Evolutionary conservation across 495 filamentous ascomycete genomes (phyloP), one percentile per base, ranked within the genome.

Genomic region (Astrocystis sublimbata): DNA sequence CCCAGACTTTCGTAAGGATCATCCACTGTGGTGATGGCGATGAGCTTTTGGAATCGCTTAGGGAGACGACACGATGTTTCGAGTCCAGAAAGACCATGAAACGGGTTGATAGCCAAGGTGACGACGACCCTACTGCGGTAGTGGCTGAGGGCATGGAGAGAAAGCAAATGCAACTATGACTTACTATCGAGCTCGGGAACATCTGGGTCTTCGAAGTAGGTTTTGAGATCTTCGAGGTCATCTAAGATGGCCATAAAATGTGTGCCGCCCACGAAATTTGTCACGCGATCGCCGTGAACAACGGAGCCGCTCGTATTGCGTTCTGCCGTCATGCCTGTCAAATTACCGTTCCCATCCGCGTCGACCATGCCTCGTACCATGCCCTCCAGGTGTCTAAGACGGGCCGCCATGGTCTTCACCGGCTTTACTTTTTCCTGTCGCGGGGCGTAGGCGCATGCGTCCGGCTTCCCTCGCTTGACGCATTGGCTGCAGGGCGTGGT

Each of bases 221-320:
- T 71, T 52, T 79, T 79, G 15, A 79, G 67, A 58, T 78, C 77
- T 59, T 79, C 77, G 33, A 79, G 76, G 58, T 79, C 77, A 53
- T 85, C 79, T 19, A 85, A 65, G 41, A 86, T 82, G n/a, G 83
- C 80, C 67, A 83, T 78, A 71, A 81, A 84, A 49, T 86, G 81
- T 46, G 81, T 82, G 8, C 78, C 78, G 1, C 79, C 81, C 8
- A 84, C 76, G 49, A 81, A 84, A 13, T 71, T 78, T 3, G 70
- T 74, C 61, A 63, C 73, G 21, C 59, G 63, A 26, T 75, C 68
- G 6, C 75, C 67, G 7, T 76, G 63, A 12, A 79, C 73, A 13
- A 83, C 71, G 15, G 72, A 65, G 0, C 65, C 71, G 4, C 54
- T 58, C 35, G 43, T 53, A 38, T 58, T 68, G 28, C 30, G 59